Evolutionary conservation across 202 grass and related monocot genomes (phyloP), one percentile per base, ranked within the genome.

Genomic region (Digitaria exilis): DNA sequence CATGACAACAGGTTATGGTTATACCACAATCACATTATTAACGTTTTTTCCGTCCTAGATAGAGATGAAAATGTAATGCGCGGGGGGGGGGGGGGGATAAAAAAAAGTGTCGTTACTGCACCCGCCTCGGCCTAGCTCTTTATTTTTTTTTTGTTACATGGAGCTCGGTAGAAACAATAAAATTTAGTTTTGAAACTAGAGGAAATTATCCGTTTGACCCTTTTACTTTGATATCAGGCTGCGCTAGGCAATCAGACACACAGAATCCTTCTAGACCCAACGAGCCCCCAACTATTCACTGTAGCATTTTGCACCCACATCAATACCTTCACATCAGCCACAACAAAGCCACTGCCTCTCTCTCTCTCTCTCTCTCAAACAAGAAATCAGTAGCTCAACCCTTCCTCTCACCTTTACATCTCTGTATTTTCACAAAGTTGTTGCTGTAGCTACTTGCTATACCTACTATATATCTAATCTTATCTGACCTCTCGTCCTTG

Each of bases 261-360:
- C 67, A 49, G 54, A 39, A 82, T 85, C 63, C 37, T 59, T 86
- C 37, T 62, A 54, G 73, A 58, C 64, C 37, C 17, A 18, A 39
- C 50, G 56, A 81, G 71, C 35, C 82, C 69, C 21, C 45, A 64
- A 64, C 77, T 42, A 74, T 80, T 80, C 69, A 74, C 25, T 86
- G 48, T 74, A 77, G 57, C 83, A 67, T 86, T 89, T 81, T 85
- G 78, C 76, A 88, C 71, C 46, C 26, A 44, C 69, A 43, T 75
- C 48, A 31, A 67, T 2, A 24, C 69, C 37, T 51, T 76, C 43
- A 55, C 78, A 59, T 26, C 65, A 78, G 78, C 66, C 72, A 66
- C 72, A 82, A 55, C 83, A 82, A 31, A 82, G 13, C 12, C 64
- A 34, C 44, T 6, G 3, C 29, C 41, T 22, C 26, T 60, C 79